A percentile compares a stretch with the other conserved stretches of the same genome.
Conservation (phyloP, 176 grass and related monocot species). For the Hyparrhenia diplandra region DNA sequence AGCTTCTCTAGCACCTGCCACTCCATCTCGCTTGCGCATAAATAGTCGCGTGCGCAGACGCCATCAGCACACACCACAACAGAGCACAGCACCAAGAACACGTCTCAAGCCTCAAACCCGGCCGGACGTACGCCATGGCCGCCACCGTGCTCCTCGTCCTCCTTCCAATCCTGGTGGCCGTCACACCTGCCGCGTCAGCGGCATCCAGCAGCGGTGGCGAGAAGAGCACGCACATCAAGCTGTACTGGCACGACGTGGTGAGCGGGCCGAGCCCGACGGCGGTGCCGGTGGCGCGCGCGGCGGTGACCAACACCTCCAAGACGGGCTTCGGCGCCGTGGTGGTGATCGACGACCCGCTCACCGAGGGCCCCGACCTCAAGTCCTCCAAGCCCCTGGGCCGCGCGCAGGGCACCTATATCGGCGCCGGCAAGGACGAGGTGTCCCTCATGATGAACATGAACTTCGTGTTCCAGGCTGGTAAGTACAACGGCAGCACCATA, state of each 20-base stretch:
- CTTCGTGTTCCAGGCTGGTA: constrained; percentile 44
- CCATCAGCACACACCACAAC: not conserved
- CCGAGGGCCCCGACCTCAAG: constrained; percentile 27
- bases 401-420: constrained; percentile 55
- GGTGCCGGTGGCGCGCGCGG: constrained; percentile 23
- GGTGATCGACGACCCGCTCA: constrained; percentile 69
- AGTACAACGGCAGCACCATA: constrained; percentile 55
- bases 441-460: constrained; percentile 54
- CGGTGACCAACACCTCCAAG: constrained; percentile 21
- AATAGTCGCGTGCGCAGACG: not conserved
- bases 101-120: not conserved
- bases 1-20: not conserved
- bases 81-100: not conserved
- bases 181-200: not conserved
- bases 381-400: constrained; percentile 23
- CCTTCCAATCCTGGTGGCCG: not conserved
- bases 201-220: not conserved
- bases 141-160: not conserved
- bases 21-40: not conserved
- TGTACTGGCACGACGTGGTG: constrained; percentile 68
- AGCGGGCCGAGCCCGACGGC: constrained; percentile 46
- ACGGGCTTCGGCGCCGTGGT: constrained; percentile 45
- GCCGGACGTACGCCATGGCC: constrained; percentile 21
- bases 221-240: constrained; percentile 43
- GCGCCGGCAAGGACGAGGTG: constrained; percentile 22